Base-by-base conservation (phyloP, 371 early-diverging fungal genomes). In the Spraguea lophii region DNA sequence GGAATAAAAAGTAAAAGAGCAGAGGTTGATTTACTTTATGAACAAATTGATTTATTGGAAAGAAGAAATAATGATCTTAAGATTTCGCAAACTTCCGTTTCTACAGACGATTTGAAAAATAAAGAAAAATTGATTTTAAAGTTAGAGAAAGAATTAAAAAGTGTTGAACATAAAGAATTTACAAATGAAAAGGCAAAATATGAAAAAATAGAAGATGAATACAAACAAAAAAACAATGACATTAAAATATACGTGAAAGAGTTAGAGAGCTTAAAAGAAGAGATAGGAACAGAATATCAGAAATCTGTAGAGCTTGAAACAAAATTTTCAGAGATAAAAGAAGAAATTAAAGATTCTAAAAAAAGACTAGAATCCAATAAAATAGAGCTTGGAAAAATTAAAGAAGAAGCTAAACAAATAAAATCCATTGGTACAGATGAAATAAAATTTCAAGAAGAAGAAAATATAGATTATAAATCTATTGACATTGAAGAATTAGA, bases 401-500 rank as follows among this genome's bases (percentile, higher is more conserved):
- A 61, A 75, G 46, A 73, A 76, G 21, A 72, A 73, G 35, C 68
- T 62, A 1, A 62, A 51, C 25, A 72, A 77, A 52, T 78, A 77
- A 63, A 60, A 17, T 71, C 2, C n/a, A 15, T 19, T 69, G 1
- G 68, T 72, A 13, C 56, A 74, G 22, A 46, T 65, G 13, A 69
- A 72, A 27, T 64, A 83, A 22, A 56, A 72, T 2, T 56, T 80
- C 12, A 80, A 7, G 68, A 62, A 41, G 66, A 62, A 35, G 49
- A 53, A 12, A 54, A 61, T 1, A 61, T 57, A 12, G 70, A 71
- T 37, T 60, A 76, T 7, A 66, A 58, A 16, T 62, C 66, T 17
- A 77, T 72, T 49, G 55, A 73, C 10, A 74, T 73, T 1, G 75
- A 77, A 7, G 75, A 79, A 34, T 56, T 81, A 27, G 68, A 49